Evolutionary conservation across 257 asterid genomes (phyloP), one percentile per base, ranked within the genome.

Genomic region (Anisodus tanguticus): DNA sequence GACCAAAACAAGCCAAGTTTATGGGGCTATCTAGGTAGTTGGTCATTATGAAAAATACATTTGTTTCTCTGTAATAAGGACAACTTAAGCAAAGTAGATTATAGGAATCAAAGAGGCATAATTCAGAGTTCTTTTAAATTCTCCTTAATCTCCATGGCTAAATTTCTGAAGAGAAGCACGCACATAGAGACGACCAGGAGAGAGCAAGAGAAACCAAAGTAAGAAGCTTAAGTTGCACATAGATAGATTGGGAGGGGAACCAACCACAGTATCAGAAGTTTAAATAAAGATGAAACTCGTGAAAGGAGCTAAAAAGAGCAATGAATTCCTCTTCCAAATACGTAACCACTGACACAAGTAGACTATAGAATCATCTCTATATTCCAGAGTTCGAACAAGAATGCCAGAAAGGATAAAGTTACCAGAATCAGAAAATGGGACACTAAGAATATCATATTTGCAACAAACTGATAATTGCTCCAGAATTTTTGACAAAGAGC

Each of bases 241-340:
- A 22, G 41, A 41, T 47, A 10, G 80, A 58, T 31, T 31, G 35
- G 45, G 81, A 41, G 45, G 4, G 63, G 12, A 76, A 68, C 16
- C 39, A 4, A 12, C 19, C 7, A 51, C 22, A 51, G 11, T 49
- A 51, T 12, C 3, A 49, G 13, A 70, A 70, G 76, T 68, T 15
- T 11, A 51, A 22, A 6, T 49, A 74, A 76, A 51, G 39, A 76
- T 22, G 35, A 31, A 31, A 31, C 35, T 31, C 35, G 1, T 31
- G 62, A 6, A 49, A 76, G 12, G 63, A 19, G 45, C 19, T 11
- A 72, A 72, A 19, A 17, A 19, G 80, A 47, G 41, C 41, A 72
- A 76, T 26, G 45, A 76, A 26, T 51, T 76, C 81, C 63, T 6
- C 47, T 51, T 76, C 13, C 63, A 76, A 76, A 76, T 47, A 19